A percentile compares a stretch with the other conserved stretches of the same genome.
Conservation (phyloP, 805 yeast species). For the Pichia manshurica region DNA sequence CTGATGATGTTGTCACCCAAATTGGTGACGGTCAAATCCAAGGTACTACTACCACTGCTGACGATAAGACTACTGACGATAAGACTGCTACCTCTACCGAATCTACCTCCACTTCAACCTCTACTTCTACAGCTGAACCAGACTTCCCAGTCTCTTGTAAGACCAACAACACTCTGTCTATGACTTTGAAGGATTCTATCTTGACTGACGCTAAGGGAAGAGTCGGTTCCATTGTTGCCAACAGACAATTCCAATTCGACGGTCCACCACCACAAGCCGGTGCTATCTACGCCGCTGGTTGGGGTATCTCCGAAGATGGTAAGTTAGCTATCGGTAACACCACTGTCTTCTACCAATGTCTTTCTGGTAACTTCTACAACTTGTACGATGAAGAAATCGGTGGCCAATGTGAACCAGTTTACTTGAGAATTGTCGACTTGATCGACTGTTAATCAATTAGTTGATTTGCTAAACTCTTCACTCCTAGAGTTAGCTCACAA, state of each 20-base stretch:
- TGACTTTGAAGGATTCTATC: constrained; percentile 37
- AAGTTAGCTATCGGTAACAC: constrained; percentile 47
- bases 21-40: no score
- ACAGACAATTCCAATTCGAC: constrained; percentile 62
- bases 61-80: no score
- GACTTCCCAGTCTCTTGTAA: constrained; percentile 34
- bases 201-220: constrained; percentile 44
- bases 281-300: constrained; percentile 47
- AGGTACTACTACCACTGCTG: no score
- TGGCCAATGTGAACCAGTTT: constrained; percentile 40
- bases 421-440: constrained; percentile 41
- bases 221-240: constrained; percentile 55
- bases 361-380: constrained; percentile 54
- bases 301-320: constrained; percentile 39
- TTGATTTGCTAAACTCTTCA: neutral
- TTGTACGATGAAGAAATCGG: constrained; percentile 47
- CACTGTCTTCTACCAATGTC: constrained; percentile 48
- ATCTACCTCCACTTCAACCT: neutral
- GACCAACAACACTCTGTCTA: constrained; percentile 35
- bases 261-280: constrained; percentile 64
- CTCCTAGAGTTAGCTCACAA: neutral
- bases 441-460: constrained; percentile 29
- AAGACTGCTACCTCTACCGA: constrained; percentile 20
- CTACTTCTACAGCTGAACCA: no score
- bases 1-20: no score